Evolutionary conservation across 345 rosid genomes (phyloP).

Genomic region (Mallotus nudiflorus): DNA sequence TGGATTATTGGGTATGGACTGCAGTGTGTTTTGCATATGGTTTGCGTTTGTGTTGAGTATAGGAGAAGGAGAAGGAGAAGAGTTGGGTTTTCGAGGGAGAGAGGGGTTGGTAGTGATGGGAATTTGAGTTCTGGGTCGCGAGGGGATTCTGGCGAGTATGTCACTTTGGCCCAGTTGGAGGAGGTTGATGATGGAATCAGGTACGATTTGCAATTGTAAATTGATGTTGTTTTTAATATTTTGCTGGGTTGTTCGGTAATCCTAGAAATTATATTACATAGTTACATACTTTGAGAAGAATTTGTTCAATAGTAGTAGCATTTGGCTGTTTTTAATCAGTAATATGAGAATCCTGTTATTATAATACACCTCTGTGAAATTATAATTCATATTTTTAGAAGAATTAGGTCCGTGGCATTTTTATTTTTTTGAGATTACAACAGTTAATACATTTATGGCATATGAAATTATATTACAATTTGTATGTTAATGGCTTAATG

Average conservation of each 20-base stretch:
- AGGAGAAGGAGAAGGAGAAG: conserved; percentile 59
- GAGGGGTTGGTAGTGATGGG: conserved; percentile 40
- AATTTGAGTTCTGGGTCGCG: conserved; percentile 49
- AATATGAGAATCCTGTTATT: too few relatives aligned
- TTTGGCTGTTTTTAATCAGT: too few relatives aligned
- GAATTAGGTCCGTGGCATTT: neutral
- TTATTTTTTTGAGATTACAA: neutral
- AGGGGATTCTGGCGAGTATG: conserved; percentile 56
- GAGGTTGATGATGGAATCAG: conserved; percentile 64
- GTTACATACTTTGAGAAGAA: too few relatives aligned
- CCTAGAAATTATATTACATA: too few relatives aligned
- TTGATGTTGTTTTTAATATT: neutral
- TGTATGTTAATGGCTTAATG: conserved; percentile 14
- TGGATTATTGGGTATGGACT: conserved; percentile 82
- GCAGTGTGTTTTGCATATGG: conserved; percentile 87
- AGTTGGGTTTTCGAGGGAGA: conserved; percentile 18
- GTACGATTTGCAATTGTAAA: conserved; percentile 31
- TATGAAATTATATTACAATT: neutral
- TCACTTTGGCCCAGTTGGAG: conserved; percentile 60
- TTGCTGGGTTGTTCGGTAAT: neutral
- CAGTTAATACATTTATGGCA: too few relatives aligned
- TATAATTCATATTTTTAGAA: conserved; percentile 1
- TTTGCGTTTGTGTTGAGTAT: conserved; percentile 78
- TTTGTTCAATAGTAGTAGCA: too few relatives aligned
- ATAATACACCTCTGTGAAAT: too few relatives aligned